Base-by-base conservation (phyloP, 1,139 yeast species). In the Candida glucosophila region DNA sequence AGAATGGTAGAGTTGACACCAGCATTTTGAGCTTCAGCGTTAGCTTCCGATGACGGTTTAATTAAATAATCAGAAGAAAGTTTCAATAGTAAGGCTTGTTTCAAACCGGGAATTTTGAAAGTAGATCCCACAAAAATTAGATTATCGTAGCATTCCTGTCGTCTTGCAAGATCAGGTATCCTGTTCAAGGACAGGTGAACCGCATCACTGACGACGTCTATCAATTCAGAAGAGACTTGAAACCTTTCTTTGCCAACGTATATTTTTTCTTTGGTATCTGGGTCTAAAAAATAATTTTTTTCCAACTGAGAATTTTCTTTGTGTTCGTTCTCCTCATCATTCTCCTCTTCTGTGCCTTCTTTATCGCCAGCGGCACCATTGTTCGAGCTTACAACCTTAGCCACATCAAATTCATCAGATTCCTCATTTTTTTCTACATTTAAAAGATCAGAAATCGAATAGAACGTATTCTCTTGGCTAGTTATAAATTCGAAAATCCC, bases 131-230 rank as follows among this genome's bases (percentile, higher is more conserved):
- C 69, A 27, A 88, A 54, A 12, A 88, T 70, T 30, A 90, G 57
- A 50, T 83, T 85, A 41, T 86, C 94, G 73, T 85, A 90, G 40
- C 90, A 73, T 30, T 80, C 90, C 51, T 81, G 93, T 36, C 92
- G 70, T 45, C 77, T 77, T 36, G 67, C 70, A 19, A 77, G 55
- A 39, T 82, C 92, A 17, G 77, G 77, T 17, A 85, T 61, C 29
- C 62, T 60, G 11, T 52, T 44, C 31, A 85, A 55, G 0, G 74
- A 59, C 17, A 58, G 55, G 31, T 73, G 74, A 3, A 82, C 68
- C 5, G 69, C 68, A 18, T 55, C 56, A 2, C 80, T 66, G 13
- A 88, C 61, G 14, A 50, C 43, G 5, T 57, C 60, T 22, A 88
- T 63, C 28, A 90, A 61, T 17, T 54, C 59, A 25, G 67, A 72